Evolutionary conservation across 106 monocot species (phyloP), one percentile per base, ranked within the genome.

Genomic region (Dendrobium officinale): DNA sequence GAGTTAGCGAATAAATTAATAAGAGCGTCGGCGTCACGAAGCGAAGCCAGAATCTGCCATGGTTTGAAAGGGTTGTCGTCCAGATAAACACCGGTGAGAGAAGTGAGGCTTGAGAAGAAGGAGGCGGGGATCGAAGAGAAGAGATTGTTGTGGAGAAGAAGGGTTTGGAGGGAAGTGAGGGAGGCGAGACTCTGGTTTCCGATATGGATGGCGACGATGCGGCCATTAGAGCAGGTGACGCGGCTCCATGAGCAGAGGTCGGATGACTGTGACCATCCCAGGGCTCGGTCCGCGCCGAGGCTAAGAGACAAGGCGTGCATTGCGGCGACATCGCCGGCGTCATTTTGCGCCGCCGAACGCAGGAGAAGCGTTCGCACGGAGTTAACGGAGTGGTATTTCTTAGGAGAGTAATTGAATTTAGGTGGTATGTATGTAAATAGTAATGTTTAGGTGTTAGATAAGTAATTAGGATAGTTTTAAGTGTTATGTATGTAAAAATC

Each of bases 1-100:
- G 83, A 78, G 83, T 83, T 82, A 17, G 91, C 88, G 22, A 89
- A 92, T 82, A 92, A 90, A 79, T 88, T 90, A 5, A 86, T 86
- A 15, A 92, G 82, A 18, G 73, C 43, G 9, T 75, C 51, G 45
- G 88, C 82, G 45, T 75, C 77, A 15, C 47, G 27, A 9, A 92
- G 81, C n/a, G 54, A 55, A 13, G 4, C 73, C 16, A 88, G 87
- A 1, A 92, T 24, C 24, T 31, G 10, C 92, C 92, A 92, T 5
- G 92, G 81, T 9, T 59, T 29, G 47, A 92, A 86, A 15, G 92
- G 90, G 81, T 92, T 92, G 76, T 76, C 4, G 72, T 90, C 89
- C 26, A 92, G 85, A 54, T 77, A 90, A n/a, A 78, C 85, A 22
- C 82, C 37, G 48, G 75, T 79, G 9, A 92, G 83, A 22, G 84